A percentile compares a stretch with the other conserved stretches of the same genome.
Evolutionary conservation across 306 rosid species (phyloP).

Genomic region (Psophocarpus tetragonolobus): DNA sequence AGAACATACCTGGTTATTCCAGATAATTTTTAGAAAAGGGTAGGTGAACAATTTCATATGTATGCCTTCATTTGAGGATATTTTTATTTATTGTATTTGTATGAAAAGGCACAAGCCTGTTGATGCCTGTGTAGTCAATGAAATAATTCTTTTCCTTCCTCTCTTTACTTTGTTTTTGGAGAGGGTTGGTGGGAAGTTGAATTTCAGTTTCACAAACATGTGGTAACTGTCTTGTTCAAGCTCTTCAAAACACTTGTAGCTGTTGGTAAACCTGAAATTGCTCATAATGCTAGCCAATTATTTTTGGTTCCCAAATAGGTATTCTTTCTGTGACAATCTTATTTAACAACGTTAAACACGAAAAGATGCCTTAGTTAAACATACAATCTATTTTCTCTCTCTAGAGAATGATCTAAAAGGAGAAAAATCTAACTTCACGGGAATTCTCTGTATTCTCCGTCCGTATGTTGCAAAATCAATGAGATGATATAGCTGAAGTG

Average conservation of each 20-base stretch:
- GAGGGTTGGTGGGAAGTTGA: not conserved
- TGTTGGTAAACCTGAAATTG: slow-evolving; percentile 16
- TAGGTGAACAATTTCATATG: slow-evolving; percentile 28
- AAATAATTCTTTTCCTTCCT: slow-evolving; percentile 15
- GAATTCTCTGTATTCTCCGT: not conserved
- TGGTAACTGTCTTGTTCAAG: slow-evolving; percentile 6
- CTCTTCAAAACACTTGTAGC: not conserved
- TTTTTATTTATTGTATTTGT: not conserved
- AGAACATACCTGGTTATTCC: slow-evolving; percentile 7
- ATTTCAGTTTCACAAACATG: not conserved
- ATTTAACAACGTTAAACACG: too few relatives aligned
- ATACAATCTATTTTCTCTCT: too few relatives aligned
- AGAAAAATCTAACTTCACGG: not conserved
- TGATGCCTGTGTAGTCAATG: slow-evolving; percentile 24
- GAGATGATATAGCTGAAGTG: not conserved
- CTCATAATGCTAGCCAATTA: not conserved
- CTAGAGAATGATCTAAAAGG: too few relatives aligned
- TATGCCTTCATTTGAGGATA: slow-evolving; percentile 19
- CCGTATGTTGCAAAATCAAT: not conserved
- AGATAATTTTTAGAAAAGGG: not conserved
- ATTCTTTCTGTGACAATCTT: too few relatives aligned
- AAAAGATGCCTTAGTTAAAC: too few relatives aligned
- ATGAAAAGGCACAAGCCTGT: slow-evolving; percentile 26
- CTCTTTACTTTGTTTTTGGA: not conserved
- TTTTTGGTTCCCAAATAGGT: too few relatives aligned